These are phyloP conservation scores for Taphrina flavorubra DNA, from an alignment of 1,139 yeast genomes.

Conservation along the genomic window DNA sequence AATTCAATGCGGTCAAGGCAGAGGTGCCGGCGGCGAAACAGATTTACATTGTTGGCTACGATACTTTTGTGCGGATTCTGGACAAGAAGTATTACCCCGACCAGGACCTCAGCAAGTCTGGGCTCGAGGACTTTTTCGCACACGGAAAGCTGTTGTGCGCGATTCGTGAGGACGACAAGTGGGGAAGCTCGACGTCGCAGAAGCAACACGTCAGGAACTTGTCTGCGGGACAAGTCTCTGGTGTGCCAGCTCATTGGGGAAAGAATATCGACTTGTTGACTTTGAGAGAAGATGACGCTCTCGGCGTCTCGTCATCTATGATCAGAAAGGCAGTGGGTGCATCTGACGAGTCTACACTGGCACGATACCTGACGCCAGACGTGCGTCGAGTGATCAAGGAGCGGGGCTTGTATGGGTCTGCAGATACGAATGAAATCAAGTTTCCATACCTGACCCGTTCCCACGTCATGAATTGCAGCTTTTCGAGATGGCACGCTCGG, in stretches of 20 bases:
- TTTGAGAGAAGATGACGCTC: conserved; percentile 10
- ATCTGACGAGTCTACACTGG: conserved; percentile 11
- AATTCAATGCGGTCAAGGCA: conserved; percentile 17
- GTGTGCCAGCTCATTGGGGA: conserved; percentile 35
- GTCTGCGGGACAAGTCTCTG: conserved; percentile 27
- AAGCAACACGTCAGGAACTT: conserved; percentile 13
- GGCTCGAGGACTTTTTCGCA: conserved; percentile 29
- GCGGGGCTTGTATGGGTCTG: conserved; percentile 1
- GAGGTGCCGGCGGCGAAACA: conserved; percentile 27
- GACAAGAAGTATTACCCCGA: conserved; percentile 38
- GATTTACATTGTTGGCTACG: conserved; percentile 33
- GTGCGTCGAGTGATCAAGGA: conserved; percentile 20
- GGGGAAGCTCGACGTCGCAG: conserved; percentile 29
- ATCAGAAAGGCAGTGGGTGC: conserved; percentile 26
- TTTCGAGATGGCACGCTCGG: conserved; percentile 71
- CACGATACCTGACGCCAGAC: conserved; percentile 24
- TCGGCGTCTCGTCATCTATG: conserved; percentile 33
- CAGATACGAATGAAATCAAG: conserved; percentile 8
- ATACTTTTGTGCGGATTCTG: conserved; percentile 37
- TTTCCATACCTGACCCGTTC: conserved; percentile 32
- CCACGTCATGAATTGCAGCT: conserved; percentile 62
- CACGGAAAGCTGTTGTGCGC: conserved; percentile 31
- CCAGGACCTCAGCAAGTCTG: conserved; percentile 35
- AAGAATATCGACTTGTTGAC: conserved; percentile 20
- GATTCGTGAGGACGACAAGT: conserved; percentile 36